A percentile compares a stretch with the other conserved stretches of the same genome.
Evolutionary conservation across 495 filamentous ascomycete species (phyloP).

Genomic region (Bryoglossum gracile): DNA sequence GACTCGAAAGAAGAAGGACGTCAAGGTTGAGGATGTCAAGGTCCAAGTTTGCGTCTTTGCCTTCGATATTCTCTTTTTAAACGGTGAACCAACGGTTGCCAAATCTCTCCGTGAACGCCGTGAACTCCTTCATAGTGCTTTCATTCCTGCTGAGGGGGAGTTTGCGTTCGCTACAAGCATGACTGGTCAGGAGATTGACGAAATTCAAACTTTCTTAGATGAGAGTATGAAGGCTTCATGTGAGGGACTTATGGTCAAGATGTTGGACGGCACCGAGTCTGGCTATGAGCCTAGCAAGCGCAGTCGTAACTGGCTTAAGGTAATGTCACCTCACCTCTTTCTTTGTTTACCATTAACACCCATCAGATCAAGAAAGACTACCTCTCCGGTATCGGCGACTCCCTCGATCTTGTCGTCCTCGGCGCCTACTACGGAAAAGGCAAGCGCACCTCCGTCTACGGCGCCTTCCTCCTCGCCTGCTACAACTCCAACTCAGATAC

Average conservation of each 20-base stretch:
- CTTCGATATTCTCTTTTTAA: constrained; percentile 90
- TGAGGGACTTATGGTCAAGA: constrained; percentile 98
- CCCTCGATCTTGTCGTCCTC: constrained; percentile 90
- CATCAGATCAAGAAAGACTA: constrained; percentile 92
- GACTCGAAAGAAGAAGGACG: constrained; percentile 96
- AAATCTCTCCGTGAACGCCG: constrained; percentile 82
- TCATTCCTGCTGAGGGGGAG: constrained; percentile 73
- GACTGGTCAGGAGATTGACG: constrained; percentile 82
- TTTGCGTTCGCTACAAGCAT: constrained; percentile 85
- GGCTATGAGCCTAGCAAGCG: constrained; percentile 93
- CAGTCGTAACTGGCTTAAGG: constrained; percentile 96
- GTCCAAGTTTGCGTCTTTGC: constrained; percentile 97
- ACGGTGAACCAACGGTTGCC: constrained; percentile 84
- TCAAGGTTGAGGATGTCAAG: constrained; percentile 94
- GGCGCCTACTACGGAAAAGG: constrained; percentile 92
- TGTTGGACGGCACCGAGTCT: constrained; percentile 86
- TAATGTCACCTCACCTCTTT: constrained; percentile 28
- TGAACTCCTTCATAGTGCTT: constrained; percentile 65
- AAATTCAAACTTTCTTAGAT: constrained; percentile 86
- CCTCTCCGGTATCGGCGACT: constrained; percentile 85
- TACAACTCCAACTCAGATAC: constrained; percentile 72
- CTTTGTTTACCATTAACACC: constrained; percentile 6
- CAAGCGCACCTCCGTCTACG: constrained; percentile 91
- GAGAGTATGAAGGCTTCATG: constrained; percentile 91
- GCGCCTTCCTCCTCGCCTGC: constrained; percentile 89